Conservation (phyloP, 495 filamentous ascomycete species). For the Delitschia confertaspora region DNA sequence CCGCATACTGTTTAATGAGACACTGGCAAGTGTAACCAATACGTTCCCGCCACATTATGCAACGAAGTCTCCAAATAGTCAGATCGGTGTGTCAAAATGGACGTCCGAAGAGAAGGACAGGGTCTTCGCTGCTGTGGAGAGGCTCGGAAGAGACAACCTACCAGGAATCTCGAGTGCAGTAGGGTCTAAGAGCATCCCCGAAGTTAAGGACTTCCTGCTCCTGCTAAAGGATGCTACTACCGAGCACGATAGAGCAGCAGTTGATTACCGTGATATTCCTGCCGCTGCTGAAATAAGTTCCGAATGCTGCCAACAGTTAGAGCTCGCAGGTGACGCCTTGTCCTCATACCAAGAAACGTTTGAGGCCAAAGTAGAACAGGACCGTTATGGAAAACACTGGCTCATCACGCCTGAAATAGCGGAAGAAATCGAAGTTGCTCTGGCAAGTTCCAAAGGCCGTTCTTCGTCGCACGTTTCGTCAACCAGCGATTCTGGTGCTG, state of each 20-base stretch:
- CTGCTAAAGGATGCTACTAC: conserved; percentile 47
- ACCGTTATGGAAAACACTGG: conserved; percentile 49
- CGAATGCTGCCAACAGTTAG: conserved; percentile 56
- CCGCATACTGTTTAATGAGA: conserved; percentile 25
- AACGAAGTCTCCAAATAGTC: conserved; percentile 34
- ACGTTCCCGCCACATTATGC: conserved; percentile 14
- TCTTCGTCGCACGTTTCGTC: conserved; percentile 4
- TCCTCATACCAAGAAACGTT: conserved; percentile 46
- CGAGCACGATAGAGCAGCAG: conserved; percentile 19
- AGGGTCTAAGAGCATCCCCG: conserved; percentile 61
- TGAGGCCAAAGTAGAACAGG: conserved; percentile 47
- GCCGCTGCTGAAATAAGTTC: conserved; percentile 64
- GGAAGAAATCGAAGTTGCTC: conserved; percentile 29
- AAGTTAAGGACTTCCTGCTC: conserved; percentile 59
- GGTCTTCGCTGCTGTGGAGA: conserved; percentile 57
- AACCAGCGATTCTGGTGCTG: background rate
- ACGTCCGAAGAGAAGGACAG: conserved; percentile 55
- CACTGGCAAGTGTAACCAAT: conserved; percentile 12
- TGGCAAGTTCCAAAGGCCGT: background rate
- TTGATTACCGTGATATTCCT: conserved; percentile 45
- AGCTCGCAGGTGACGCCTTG: conserved; percentile 56
- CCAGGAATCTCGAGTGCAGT: conserved; percentile 54
- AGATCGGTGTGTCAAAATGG: conserved; percentile 64
- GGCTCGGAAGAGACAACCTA: conserved; percentile 53
- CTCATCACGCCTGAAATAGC: conserved; percentile 43